Percentiles rank a stretch among this genome's conserved stretches.
These are phyloP conservation scores for Ilyonectria destructans DNA, from an alignment of 2,329 filamentous ascomycete species.

Conservation along the genomic window DNA sequence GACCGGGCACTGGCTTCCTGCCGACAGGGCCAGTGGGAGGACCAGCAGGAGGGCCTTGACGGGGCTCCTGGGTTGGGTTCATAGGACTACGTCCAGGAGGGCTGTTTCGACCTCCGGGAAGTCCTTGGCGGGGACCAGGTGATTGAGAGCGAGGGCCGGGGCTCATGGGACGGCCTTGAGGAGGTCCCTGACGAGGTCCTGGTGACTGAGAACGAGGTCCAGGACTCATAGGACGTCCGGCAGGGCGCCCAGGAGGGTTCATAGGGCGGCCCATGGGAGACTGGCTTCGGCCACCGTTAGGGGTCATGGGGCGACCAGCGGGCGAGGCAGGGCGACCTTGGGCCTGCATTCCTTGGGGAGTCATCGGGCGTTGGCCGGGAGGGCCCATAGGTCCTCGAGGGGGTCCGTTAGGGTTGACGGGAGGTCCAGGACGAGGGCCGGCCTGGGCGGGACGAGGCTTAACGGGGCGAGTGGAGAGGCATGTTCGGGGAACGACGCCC, in stretches of 20 bases:
- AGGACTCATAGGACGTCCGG: slow-evolving; percentile 54
- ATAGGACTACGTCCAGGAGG: slow-evolving; percentile 65
- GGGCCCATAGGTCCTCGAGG: slow-evolving; percentile 42
- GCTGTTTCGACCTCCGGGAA: slow-evolving; percentile 55
- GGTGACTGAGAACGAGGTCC: slow-evolving; percentile 63
- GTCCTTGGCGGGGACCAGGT: slow-evolving; percentile 42
- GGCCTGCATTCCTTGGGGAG: slow-evolving; percentile 46
- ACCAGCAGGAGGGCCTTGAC: slow-evolving; percentile 53
- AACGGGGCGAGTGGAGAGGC: slow-evolving; percentile 91
- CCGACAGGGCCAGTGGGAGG: slow-evolving; percentile 60
- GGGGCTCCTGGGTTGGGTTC: slow-evolving; percentile 58
- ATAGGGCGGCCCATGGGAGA: slow-evolving; percentile 55
- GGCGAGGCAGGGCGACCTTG: slow-evolving; percentile 58
- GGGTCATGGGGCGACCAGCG: slow-evolving; percentile 48
- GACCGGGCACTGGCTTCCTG: slow-evolving; percentile 72
- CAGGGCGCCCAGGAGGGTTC: slow-evolving; percentile 40
- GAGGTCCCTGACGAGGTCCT: slow-evolving; percentile 53
- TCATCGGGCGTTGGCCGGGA: slow-evolving; percentile 42
- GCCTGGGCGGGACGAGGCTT: slow-evolving; percentile 80
- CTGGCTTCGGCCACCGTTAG: slow-evolving; percentile 52
- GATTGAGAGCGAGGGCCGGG: slow-evolving; percentile 53
- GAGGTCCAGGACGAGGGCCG: slow-evolving; percentile 67
- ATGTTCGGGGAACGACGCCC: slow-evolving; percentile 94
- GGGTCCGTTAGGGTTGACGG: slow-evolving; percentile 60
- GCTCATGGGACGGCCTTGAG: slow-evolving; percentile 57